Evolutionary conservation across 176 grass and related monocot genomes (phyloP).

Genomic region (Bolboschoenus planiculmis): DNA sequence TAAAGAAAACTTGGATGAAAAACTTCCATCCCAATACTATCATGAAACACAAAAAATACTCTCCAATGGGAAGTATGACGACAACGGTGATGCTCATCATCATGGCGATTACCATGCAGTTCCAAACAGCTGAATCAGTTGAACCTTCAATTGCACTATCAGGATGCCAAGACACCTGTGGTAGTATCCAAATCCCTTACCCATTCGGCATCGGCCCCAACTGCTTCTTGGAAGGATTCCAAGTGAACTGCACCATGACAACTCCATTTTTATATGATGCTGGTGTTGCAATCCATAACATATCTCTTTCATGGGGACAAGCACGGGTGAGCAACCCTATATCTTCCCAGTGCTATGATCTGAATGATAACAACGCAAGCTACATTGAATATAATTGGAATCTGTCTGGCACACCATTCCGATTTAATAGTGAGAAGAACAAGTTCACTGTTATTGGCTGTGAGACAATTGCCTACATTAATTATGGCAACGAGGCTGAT

Average conservation of each 20-base stretch:
- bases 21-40: too few species aligned
- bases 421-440: neutral
- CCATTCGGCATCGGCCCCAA: slow-evolving; percentile 13
- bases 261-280: neutral
- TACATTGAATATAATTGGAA: neutral
- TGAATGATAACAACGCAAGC: neutral
- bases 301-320: neutral
- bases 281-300: neutral
- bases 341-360: slow-evolving; percentile 10
- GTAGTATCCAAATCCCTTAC: neutral
- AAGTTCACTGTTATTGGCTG: slow-evolving; percentile 22
- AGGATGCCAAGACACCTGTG: neutral
- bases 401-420: neutral
- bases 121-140: too few species aligned
- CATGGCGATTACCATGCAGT: too few species aligned
- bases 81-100: too few species aligned
- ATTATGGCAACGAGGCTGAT: neutral
- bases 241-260: neutral
- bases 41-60: too few species aligned
- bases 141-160: neutral
- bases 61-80: too few species aligned
- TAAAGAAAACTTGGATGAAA: too few species aligned
- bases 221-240: neutral
- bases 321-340: neutral
- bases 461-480: neutral